Evolutionary conservation across 306 rosid genomes (phyloP).

Genomic region (Fagus sylvatica): DNA sequence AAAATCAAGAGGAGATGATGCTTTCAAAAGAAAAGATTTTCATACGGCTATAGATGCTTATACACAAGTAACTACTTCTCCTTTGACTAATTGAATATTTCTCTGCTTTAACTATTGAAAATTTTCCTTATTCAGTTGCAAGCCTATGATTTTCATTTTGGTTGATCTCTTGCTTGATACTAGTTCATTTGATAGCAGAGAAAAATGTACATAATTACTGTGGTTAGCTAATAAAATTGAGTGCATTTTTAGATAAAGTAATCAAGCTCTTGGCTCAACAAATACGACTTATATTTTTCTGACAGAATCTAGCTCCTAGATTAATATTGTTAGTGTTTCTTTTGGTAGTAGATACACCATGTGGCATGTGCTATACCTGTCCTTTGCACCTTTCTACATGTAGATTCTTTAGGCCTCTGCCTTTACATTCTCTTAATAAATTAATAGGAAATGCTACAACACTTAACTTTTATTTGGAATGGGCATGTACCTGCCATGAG

Average conservation of each 20-base stretch:
- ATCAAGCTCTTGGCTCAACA: not conserved
- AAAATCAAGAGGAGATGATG: constrained; percentile 86
- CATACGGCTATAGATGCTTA: constrained; percentile 74
- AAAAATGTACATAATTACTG: not conserved
- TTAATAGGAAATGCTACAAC: too few relatives aligned
- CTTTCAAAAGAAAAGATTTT: constrained; percentile 68
- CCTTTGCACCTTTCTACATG: too few relatives aligned
- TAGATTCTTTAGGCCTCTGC: too few relatives aligned
- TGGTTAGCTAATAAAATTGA: not conserved
- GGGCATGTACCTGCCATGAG: not conserved
- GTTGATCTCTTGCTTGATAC: not conserved
- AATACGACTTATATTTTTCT: not conserved
- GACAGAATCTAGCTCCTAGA: not conserved
- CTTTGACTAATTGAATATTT: not conserved
- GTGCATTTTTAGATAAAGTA: not conserved
- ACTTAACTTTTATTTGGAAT: not conserved
- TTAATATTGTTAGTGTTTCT: not conserved
- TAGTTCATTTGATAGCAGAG: not conserved
- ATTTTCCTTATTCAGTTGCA: constrained; percentile 14
- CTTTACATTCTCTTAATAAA: too few relatives aligned
- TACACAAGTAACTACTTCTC: constrained; percentile 65
- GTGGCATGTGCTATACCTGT: not conserved
- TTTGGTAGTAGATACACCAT: not conserved
- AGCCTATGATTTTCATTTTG: constrained; percentile 3
- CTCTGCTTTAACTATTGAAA: constrained; percentile 7